Conservation (phyloP, 1,284 basidiomycete genomes). For the Pyrrhoderma noxium region DNA sequence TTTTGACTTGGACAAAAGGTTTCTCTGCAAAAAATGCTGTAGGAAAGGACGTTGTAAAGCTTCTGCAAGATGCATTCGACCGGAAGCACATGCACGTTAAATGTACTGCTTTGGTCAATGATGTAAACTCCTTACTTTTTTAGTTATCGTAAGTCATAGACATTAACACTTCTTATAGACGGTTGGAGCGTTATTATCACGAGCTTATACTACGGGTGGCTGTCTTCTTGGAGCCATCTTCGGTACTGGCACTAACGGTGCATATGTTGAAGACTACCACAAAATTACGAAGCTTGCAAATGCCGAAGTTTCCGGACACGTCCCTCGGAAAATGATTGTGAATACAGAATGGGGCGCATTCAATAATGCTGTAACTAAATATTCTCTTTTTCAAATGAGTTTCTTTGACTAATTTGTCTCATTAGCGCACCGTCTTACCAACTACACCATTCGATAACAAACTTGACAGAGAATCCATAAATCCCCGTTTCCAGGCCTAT, state of each 20-base stretch:
- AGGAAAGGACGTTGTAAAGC: constrained; percentile 86
- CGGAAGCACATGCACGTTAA: constrained; percentile 90
- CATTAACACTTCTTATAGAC: constrained; percentile 45
- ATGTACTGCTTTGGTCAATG: constrained; percentile 94
- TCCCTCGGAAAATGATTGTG: constrained; percentile 82
- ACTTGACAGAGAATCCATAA: constrained; percentile 90
- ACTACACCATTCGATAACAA: constrained; percentile 91
- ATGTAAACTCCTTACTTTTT: constrained; percentile 47
- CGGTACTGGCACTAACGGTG: constrained; percentile 97
- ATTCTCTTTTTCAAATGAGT: constrained; percentile 2
- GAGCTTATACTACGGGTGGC: constrained; percentile 86
- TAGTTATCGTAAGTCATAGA: constrained; percentile 14
- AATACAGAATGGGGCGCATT: constrained; percentile 99
- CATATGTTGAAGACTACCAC: constrained; percentile 83
- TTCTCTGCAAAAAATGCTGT: constrained; percentile 88
- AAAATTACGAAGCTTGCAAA: constrained; percentile 82
- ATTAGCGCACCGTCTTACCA: constrained; percentile 84
- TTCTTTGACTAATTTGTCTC: background rate
- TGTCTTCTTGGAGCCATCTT: constrained; percentile 87
- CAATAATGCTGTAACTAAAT: constrained; percentile 65
- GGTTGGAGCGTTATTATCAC: constrained; percentile 88
- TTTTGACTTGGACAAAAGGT: constrained; percentile 97
- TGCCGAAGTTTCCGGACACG: constrained; percentile 40
- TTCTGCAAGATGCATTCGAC: constrained; percentile 92
- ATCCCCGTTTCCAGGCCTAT: constrained; percentile 89